phyloP scores from a whole-genome alignment of 176 grass and related monocot genomes.

The Carex scoparia region DNA sequence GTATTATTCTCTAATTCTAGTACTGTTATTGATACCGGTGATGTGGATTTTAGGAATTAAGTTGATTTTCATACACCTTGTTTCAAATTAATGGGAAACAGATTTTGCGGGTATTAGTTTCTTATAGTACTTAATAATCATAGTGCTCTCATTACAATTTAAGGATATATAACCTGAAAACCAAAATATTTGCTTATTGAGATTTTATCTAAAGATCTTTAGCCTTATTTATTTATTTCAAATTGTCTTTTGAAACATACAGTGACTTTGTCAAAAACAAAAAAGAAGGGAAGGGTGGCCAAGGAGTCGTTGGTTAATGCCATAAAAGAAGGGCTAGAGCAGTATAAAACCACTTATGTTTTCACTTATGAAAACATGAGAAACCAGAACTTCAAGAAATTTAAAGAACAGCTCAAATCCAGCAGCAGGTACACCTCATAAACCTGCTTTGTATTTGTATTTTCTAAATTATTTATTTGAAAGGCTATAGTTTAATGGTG shows the following conservation, averaged over 20 bases:
- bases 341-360: slow-evolving; percentile 50
- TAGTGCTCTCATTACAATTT: neutral
- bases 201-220: too few species aligned
- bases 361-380: slow-evolving; percentile 94
- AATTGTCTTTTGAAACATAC: neutral
- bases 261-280: slow-evolving; percentile 82
- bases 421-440: slow-evolving; percentile 46
- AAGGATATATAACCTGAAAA: neutral
- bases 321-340: slow-evolving; percentile 56
- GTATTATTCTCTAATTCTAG: neutral
- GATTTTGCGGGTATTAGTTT: neutral
- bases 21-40: neutral
- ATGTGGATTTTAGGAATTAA: neutral
- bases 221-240: neutral
- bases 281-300: slow-evolving; percentile 62
- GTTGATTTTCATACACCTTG: neutral
- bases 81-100: neutral
- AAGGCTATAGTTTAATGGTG: neutral
- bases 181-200: neutral
- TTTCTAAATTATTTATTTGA: neutral
- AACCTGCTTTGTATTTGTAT: neutral
- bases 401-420: slow-evolving; percentile 73
- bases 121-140: neutral
- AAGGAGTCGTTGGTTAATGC: slow-evolving; percentile 68
- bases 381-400: slow-evolving; percentile 83